These are phyloP conservation scores for Francoa sonchifolia DNA, from an alignment of 441 rosid genomes.

Conservation along the genomic window DNA sequence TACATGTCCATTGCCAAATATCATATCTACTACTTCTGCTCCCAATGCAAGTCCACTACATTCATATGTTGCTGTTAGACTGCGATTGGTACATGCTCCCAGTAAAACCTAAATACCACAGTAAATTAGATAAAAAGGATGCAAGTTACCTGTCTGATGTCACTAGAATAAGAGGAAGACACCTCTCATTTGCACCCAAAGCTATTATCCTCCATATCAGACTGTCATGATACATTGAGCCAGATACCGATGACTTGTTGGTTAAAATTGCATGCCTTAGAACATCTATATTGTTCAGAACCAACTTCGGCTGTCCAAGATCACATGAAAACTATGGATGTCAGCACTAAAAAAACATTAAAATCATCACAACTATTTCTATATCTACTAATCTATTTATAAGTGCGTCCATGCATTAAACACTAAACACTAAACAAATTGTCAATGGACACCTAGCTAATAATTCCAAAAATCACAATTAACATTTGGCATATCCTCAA, in stretches of 20 bases:
- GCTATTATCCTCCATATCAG: slow-evolving; percentile 82
- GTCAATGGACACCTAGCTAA: no score
- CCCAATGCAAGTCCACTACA: no score
- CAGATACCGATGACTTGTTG: slow-evolving; percentile 50
- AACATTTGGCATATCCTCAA: no score
- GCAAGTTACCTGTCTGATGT: slow-evolving; percentile 77
- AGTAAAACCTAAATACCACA: background rate
- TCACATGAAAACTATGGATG: background rate
- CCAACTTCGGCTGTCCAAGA: slow-evolving; percentile 71
- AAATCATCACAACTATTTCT: background rate
- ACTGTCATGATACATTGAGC: slow-evolving; percentile 80
- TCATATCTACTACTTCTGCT: no score
- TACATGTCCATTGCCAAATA: no score
- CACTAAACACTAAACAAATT: no score
- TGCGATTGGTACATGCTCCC: no score
- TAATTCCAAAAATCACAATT: no score
- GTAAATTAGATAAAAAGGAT: slow-evolving; percentile 11
- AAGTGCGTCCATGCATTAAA: no score
- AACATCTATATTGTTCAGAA: slow-evolving; percentile 83
- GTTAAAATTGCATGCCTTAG: slow-evolving; percentile 51
- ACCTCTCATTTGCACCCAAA: slow-evolving; percentile 66
- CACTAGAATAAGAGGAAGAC: slow-evolving; percentile 64
- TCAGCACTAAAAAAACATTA: background rate
- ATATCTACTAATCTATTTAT: background rate
- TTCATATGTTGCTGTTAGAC: no score